Percentiles rank a stretch among this genome's conserved stretches.
These are phyloP conservation scores for Talaromyces amestolkiae DNA, from an alignment of 2,329 filamentous ascomycete species.

Conservation along the genomic window DNA sequence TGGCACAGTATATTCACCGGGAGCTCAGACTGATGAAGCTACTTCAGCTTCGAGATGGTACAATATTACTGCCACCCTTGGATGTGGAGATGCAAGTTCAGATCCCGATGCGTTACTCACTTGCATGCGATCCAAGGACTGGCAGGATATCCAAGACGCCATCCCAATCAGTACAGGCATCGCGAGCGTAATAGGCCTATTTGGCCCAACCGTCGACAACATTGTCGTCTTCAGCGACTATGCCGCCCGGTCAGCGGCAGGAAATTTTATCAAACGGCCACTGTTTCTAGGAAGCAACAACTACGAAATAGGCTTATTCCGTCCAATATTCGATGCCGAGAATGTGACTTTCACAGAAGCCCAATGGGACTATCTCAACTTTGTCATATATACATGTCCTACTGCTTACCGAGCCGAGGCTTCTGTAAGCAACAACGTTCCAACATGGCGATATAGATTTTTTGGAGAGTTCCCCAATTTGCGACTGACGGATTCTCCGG, in stretches of 20 bases:
- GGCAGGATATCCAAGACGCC: neutral
- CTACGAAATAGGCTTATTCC: slow-evolving; percentile 7
- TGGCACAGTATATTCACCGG: slow-evolving; percentile 6
- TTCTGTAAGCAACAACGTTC: neutral
- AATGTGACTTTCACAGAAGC: neutral
- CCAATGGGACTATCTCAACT: slow-evolving; percentile 11
- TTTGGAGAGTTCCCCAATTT: slow-evolving; percentile 15
- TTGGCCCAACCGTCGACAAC: slow-evolving; percentile 13
- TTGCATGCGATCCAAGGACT: slow-evolving; percentile 16
- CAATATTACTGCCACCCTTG: slow-evolving; percentile 5
- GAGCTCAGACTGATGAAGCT: neutral
- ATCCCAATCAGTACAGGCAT: neutral
- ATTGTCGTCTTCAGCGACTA: slow-evolving; percentile 11
- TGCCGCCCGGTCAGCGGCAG: neutral
- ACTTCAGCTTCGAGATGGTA: slow-evolving; percentile 8
- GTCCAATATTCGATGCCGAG: neutral
- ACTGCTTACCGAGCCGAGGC: neutral
- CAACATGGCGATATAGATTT: slow-evolving; percentile 16
- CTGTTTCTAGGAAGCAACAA: slow-evolving; percentile 12
- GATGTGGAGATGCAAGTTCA: slow-evolving; percentile 7
- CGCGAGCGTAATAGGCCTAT: neutral
- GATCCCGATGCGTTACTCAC: neutral
- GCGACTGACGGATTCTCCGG: neutral
- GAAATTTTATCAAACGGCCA: slow-evolving; percentile 10
- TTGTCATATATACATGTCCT: slow-evolving; percentile 14